Evolutionary conservation across 352 stramenopile species (phyloP).

Genomic region (Thraustochytrium sp.): DNA sequence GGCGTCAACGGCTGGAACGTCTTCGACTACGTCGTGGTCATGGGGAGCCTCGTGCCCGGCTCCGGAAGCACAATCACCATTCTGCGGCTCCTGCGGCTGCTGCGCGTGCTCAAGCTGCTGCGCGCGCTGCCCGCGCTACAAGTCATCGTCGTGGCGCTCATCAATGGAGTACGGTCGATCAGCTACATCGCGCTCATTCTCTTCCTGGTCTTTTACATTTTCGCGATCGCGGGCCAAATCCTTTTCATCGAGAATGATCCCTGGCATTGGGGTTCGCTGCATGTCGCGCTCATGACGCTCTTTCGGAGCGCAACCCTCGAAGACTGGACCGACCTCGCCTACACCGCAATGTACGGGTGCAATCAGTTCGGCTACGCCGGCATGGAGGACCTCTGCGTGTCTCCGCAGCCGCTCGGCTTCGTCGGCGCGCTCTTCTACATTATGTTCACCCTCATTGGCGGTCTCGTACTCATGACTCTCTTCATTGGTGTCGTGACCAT

Average conservation of each 20-base stretch:
- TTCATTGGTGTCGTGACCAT: slow-evolving; percentile 83
- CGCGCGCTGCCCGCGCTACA: slow-evolving; percentile 70
- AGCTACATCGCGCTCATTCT: slow-evolving; percentile 77
- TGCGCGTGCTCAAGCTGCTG: slow-evolving; percentile 77
- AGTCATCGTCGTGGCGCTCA: slow-evolving; percentile 76
- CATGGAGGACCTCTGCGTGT: slow-evolving; percentile 63
- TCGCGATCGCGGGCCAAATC: slow-evolving; percentile 80
- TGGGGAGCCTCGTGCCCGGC: slow-evolving; percentile 64
- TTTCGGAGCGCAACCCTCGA: slow-evolving; percentile 77
- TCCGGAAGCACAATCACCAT: slow-evolving; percentile 67
- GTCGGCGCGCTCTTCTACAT: slow-evolving; percentile 71
- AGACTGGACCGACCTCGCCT: slow-evolving; percentile 76
- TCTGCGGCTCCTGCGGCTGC: slow-evolving; percentile 67
- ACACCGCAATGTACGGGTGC: slow-evolving; percentile 77
- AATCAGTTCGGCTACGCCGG: slow-evolving; percentile 68
- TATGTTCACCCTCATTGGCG: slow-evolving; percentile 64
- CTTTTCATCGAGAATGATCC: slow-evolving; percentile 74
- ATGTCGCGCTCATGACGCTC: slow-evolving; percentile 75
- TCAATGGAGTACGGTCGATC: slow-evolving; percentile 74
- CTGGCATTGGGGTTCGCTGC: slow-evolving; percentile 73
- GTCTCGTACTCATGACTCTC: slow-evolving; percentile 76
- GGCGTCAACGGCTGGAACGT: slow-evolving; percentile 44
- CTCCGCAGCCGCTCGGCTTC: slow-evolving; percentile 51
- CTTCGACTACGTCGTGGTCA: slow-evolving; percentile 60
- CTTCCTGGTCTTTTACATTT: slow-evolving; percentile 80